Percentiles rank a stretch among this genome's conserved stretches.
phyloP scores from a whole-genome alignment of 2,329 filamentous ascomycete genomes.

The Diaporthe humulicola region DNA sequence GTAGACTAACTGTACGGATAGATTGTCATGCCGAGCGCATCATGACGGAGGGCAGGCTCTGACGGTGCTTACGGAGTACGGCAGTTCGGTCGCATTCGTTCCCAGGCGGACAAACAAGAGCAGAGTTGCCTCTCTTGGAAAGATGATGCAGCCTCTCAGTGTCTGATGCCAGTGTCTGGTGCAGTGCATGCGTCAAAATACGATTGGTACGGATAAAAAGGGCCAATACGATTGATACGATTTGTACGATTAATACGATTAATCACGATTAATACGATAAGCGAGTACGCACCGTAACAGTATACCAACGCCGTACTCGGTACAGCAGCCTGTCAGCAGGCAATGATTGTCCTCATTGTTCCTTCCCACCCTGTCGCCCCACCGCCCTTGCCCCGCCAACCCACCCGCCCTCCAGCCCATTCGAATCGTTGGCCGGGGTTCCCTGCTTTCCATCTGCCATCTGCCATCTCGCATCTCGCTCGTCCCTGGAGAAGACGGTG shows the following conservation, averaged over 20 bases:
- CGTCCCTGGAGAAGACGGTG: slow-evolving; percentile 7
- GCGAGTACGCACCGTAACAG: neutral
- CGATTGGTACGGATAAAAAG: neutral
- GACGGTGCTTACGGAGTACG: neutral
- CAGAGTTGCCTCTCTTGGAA: neutral
- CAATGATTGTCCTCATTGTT: slow-evolving; percentile 16
- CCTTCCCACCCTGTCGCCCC: neutral
- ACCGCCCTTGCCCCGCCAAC: neutral
- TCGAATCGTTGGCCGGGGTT: neutral
- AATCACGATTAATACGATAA: neutral
- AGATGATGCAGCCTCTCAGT: neutral
- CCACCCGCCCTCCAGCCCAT: neutral
- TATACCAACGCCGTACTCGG: neutral
- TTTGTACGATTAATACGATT: neutral
- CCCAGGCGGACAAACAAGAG: neutral
- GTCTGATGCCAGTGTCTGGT: too few species aligned
- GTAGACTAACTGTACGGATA: neutral
- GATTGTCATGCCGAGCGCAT: neutral
- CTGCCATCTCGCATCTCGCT: slow-evolving; percentile 27
- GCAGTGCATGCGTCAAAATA: slow-evolving; percentile 14
- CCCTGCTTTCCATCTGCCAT: slow-evolving; percentile 21
- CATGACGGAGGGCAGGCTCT: neutral
- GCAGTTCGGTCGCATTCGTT: neutral
- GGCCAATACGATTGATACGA: neutral
- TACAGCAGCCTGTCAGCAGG: neutral